phyloP scores from a whole-genome alignment of 2,329 filamentous ascomycete genomes.

The Aspergillus arachidicola region DNA sequence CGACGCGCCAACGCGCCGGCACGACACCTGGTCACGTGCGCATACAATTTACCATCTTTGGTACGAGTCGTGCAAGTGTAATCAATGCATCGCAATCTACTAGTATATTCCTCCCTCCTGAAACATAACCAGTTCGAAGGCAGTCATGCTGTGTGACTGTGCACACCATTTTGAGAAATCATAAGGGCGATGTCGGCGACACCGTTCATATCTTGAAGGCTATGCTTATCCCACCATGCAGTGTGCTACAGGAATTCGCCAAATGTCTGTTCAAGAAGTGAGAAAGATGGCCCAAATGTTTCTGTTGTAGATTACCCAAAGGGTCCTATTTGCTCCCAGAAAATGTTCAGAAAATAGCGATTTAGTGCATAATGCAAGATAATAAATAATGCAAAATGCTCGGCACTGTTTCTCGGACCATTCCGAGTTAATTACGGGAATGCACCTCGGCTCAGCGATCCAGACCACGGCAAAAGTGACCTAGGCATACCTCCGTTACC shows the following conservation, averaged over 20 bases:
- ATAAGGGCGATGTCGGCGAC: not conserved
- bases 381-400: not conserved
- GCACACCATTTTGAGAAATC: not conserved
- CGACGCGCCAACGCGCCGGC: constrained; percentile 25
- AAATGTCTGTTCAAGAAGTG: not conserved
- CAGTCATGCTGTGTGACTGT: not conserved
- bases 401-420: not conserved
- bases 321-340: not conserved
- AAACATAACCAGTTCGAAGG: not conserved
- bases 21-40: constrained; percentile 31
- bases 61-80: not conserved
- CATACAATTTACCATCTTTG: not conserved
- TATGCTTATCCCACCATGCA: not conserved
- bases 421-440: not conserved
- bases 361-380: not conserved
- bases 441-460: constrained; percentile 15
- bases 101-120: not conserved
- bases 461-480: constrained; percentile 6
- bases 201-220: not conserved
- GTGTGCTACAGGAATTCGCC: not conserved
- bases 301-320: not conserved
- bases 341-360: not conserved
- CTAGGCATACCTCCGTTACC: not conserved
- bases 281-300: too few species aligned
- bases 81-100: not conserved